Evolutionary conservation across 2,329 filamentous ascomycete species (phyloP), one percentile per base, ranked within the genome.

Genomic region (Nemania sp.): DNA sequence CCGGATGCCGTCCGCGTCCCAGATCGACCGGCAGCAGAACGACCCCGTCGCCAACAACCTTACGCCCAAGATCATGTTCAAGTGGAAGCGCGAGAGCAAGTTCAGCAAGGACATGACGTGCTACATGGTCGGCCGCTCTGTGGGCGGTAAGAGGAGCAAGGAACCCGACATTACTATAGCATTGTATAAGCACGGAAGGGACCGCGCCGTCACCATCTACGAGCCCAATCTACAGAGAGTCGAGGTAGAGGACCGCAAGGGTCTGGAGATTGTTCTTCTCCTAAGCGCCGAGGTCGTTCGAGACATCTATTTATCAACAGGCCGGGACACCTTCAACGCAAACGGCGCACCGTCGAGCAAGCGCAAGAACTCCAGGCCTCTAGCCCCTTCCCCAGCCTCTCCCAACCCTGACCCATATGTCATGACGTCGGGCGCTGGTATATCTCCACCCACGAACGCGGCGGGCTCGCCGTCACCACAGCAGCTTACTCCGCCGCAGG

Each of bases 151-250:
- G 76, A 91, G 91, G 80, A 90, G 83, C 78, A 94, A 91, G 73
- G 95, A 99, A 73, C 94, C 95, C 0, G 95, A 98, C 76, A 98
- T 98, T 68, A 93, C 92, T 0, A 83, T 98, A n/a, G 92, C 92
- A 2, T 84, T 98, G 69, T 96, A 93, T 80, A 87, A 89, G 66
- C 83, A 84, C 17, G 81, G 88, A 25, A 88, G 86, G 67, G 77
- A 93, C 68, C 79, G 77, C 37, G 72, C 75, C 32, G 77, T 98
- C 60, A 96, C 93, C 1, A 83, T 99, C 43, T 97, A 98, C 78
- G 91, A 99, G 75, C 91, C 94, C 5, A 98, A 98, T 72, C 81
- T 98, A 71, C 88, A 90, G 63, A 84, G 95, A 6, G 89, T 98
- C 11, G 93, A 98, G 45, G 87, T 98, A 63, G 92, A 99, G 74